phyloP scores from a whole-genome alignment of 2,329 filamentous ascomycete genomes.

The Botrytis fabae region DNA sequence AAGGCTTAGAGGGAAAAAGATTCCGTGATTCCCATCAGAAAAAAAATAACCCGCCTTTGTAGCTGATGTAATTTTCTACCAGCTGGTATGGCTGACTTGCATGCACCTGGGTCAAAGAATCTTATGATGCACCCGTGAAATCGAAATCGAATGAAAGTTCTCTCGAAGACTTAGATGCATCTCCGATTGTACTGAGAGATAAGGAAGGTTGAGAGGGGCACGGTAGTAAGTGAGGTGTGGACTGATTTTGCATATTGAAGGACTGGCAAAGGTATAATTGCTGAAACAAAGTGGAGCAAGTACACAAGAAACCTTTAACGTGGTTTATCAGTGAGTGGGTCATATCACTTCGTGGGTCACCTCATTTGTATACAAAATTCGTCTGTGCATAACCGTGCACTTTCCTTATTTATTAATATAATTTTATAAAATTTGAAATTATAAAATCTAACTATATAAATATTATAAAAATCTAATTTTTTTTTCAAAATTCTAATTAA shows the following conservation, averaged over 20 bases:
- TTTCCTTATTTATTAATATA: too few species aligned
- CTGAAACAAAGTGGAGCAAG: neutral
- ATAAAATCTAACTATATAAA: too few species aligned
- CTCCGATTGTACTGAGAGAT: neutral
- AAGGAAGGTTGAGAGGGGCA: neutral
- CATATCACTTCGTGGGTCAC: too few species aligned
- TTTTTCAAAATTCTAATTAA: too few species aligned
- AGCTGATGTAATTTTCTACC: neutral
- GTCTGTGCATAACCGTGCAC: too few species aligned
- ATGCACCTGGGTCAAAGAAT: neutral
- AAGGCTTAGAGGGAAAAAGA: neutral
- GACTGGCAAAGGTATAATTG: neutral
- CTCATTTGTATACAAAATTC: too few species aligned
- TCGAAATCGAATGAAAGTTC: neutral
- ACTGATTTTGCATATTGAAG: neutral
- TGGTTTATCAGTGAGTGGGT: too few species aligned
- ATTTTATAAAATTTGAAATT: too few species aligned
- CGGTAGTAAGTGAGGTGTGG: neutral
- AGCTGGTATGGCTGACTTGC: neutral
- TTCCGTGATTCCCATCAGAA: too few species aligned
- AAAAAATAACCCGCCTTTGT: neutral
- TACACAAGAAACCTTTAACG: neutral
- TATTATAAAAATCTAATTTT: too few species aligned
- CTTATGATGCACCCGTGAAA: neutral
- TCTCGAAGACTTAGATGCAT: neutral